A percentile compares a stretch with the other conserved stretches of the same genome.
phyloP scores from a whole-genome alignment of 1,284 basidiomycete species.

The Ustilago nuda region DNA sequence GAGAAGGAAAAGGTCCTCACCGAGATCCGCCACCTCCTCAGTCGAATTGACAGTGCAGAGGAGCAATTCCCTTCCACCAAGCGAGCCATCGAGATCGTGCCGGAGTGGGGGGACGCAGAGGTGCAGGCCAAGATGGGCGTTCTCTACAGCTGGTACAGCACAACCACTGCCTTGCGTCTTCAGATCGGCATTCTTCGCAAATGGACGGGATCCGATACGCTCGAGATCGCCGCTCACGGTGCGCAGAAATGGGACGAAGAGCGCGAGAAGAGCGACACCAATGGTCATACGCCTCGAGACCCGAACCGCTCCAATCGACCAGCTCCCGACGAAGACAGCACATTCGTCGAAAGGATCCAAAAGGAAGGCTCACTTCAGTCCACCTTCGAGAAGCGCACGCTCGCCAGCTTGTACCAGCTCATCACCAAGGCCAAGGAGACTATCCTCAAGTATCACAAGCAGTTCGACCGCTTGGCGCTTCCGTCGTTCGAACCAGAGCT shows the following conservation, averaged over 20 bases:
- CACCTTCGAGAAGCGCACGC: constrained; percentile 92
- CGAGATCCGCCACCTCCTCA: constrained; percentile 56
- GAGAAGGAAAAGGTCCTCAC: constrained; percentile 47
- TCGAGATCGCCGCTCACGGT: constrained; percentile 51
- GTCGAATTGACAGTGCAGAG: constrained; percentile 61
- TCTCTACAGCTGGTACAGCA: constrained; percentile 67
- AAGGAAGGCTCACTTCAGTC: constrained; percentile 95
- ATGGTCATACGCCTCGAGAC: constrained; percentile 23
- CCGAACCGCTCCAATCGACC: constrained; percentile 15
- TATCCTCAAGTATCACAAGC: constrained; percentile 81
- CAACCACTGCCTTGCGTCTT: constrained; percentile 54
- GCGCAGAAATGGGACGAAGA: constrained; percentile 12
- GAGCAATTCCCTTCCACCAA: constrained; percentile 64
- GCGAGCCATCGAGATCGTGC: constrained; percentile 57
- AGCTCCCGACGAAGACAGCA: constrained; percentile 49
- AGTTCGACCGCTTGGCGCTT: constrained; percentile 85
- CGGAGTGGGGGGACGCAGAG: constrained; percentile 57
- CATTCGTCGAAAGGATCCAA: constrained; percentile 90
- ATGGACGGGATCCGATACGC: constrained; percentile 64
- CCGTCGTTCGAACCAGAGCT: constrained; percentile 93
- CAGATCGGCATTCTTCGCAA: constrained; percentile 63
- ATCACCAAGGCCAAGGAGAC: constrained; percentile 88
- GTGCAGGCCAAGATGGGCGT: constrained; percentile 62
- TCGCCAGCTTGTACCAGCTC: constrained; percentile 86
- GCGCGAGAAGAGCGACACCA: constrained; percentile 15